A percentile compares a stretch with the other conserved stretches of the same genome.
Conservation (phyloP, 129 eudicot genomes). For the Solidago caesia region DNA sequence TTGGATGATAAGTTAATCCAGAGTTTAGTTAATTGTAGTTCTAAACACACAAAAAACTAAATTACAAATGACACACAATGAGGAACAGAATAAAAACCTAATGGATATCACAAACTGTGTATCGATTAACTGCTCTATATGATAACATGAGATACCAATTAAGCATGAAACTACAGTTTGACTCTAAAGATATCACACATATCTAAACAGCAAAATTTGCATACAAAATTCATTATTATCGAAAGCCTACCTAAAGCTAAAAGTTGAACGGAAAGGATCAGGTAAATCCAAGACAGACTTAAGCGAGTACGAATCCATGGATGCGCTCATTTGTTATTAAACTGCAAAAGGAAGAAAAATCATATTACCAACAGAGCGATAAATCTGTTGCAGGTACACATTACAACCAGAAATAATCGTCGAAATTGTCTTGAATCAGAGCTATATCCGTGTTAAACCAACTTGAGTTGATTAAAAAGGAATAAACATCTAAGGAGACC, state of each 20-base stretch:
- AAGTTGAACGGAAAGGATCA: conserved; percentile 71
- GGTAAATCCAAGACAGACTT: conserved; percentile 85
- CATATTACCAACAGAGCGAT: background rate
- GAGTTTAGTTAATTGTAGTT: background rate
- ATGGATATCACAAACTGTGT: conserved; percentile 16
- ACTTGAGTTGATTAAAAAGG: conserved; percentile 1
- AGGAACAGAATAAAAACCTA: conserved; percentile 4
- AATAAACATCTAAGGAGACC: background rate
- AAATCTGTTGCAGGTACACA: background rate
- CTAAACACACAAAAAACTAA: background rate
- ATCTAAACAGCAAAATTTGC: conserved; percentile 12
- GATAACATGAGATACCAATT: conserved; percentile 3
- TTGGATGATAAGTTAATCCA: too few relatives aligned
- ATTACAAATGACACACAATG: conserved; percentile 11
- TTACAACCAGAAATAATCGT: conserved; percentile 8
- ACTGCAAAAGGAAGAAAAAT: conserved; percentile 2
- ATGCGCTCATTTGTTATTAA: conserved; percentile 23
- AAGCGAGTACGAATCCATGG: conserved; percentile 66
- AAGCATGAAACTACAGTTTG: conserved; percentile 7
- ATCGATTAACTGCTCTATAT: conserved; percentile 10
- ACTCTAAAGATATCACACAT: conserved; percentile 9
- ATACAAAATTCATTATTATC: background rate
- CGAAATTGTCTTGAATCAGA: background rate
- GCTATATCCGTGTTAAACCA: conserved; percentile 5
- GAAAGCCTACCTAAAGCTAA: conserved; percentile 75